Conservation (phyloP, 1,139 yeast genomes). For the Saccharomyces hybrid region DNA sequence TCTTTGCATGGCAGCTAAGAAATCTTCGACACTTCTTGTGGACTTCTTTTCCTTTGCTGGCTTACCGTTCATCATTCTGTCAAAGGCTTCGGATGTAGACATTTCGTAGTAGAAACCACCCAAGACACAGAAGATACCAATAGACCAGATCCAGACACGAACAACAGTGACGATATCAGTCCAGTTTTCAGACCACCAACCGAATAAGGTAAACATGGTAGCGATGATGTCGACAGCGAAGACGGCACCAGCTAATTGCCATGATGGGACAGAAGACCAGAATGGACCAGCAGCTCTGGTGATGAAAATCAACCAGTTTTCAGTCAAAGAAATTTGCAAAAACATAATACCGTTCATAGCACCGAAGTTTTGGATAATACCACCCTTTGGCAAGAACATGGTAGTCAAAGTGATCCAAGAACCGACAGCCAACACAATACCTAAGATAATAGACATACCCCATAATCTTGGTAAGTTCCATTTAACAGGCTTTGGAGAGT, state of each 20-base stretch:
- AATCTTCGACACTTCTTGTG: constrained; percentile 84
- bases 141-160: constrained; percentile 88
- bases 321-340: constrained; percentile 84
- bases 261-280: constrained; percentile 85
- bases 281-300: constrained; percentile 92
- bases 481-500: constrained; percentile 90
- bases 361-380: constrained; percentile 90
- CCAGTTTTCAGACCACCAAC: constrained; percentile 97
- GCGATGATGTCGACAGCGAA: constrained; percentile 78
- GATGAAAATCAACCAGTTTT: constrained; percentile 89
- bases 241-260: constrained; percentile 91
- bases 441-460: constrained; percentile 86
- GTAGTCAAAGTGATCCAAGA: constrained; percentile 87
- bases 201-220: constrained; percentile 81
- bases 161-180: constrained; percentile 89
- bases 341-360: constrained; percentile 81
- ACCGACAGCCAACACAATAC: constrained; percentile 73
- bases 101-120: constrained; percentile 93
- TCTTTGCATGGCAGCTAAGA: constrained; percentile 93
- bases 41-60: constrained; percentile 52
- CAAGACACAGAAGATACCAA: constrained; percentile 90
- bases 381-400: constrained; percentile 76
- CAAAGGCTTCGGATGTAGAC: constrained; percentile 79
- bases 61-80: constrained; percentile 87
- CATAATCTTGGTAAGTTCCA: constrained; percentile 96